phyloP scores from a whole-genome alignment of 2,329 filamentous ascomycete species.

The Paracoccidioides lutzii region DNA sequence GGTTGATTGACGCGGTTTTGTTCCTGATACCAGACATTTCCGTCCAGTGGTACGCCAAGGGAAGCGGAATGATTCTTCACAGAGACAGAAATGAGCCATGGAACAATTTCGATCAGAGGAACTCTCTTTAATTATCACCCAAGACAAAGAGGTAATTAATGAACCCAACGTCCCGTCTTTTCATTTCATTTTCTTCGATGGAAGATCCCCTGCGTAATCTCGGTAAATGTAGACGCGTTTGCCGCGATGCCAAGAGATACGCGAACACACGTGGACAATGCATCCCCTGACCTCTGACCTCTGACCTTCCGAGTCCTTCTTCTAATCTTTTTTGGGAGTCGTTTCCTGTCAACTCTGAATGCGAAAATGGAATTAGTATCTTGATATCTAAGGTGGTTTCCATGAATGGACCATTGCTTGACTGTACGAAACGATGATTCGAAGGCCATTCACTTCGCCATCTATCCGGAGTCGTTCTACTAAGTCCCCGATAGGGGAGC shows the following conservation, averaged over 20 bases:
- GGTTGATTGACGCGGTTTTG: too few species aligned
- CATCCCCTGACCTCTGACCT: too few species aligned
- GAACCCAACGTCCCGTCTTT: background rate
- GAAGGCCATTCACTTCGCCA: too few species aligned
- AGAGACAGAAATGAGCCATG: background rate
- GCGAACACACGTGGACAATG: background rate
- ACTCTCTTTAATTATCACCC: too few species aligned
- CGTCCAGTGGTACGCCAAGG: too few species aligned
- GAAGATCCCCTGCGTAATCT: background rate
- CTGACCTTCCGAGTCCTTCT: too few species aligned
- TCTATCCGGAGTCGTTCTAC: too few species aligned
- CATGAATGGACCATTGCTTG: background rate
- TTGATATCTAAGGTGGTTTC: background rate
- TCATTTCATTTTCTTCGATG: background rate
- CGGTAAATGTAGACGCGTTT: constrained; percentile 1
- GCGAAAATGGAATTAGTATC: background rate
- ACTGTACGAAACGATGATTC: too few species aligned
- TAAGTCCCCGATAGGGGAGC: too few species aligned
- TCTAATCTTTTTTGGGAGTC: background rate
- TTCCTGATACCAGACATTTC: too few species aligned
- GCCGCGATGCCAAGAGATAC: background rate
- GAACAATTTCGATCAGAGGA: too few species aligned
- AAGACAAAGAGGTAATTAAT: background rate
- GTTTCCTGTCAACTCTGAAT: background rate
- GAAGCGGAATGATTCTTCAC: background rate